Evolutionary conservation across 2,329 filamentous ascomycete genomes (phyloP).

Genomic region (Thelonectria discophora): DNA sequence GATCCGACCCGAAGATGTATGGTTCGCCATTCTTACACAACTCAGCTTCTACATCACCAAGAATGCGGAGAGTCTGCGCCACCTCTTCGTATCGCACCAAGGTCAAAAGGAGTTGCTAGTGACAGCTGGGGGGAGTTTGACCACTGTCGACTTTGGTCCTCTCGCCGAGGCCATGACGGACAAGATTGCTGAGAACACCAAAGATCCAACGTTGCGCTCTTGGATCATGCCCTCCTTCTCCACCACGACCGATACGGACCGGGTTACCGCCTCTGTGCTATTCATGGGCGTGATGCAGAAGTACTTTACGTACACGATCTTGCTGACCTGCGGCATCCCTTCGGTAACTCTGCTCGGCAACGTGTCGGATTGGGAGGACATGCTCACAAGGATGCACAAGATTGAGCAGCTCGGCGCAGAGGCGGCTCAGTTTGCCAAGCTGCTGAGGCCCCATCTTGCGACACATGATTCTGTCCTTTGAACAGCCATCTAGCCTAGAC

Average conservation of each 20-base stretch:
- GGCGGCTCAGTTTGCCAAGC: slow-evolving; percentile 42
- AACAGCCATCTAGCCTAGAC: slow-evolving; percentile 36
- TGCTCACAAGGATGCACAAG: slow-evolving; percentile 48
- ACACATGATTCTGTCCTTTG: slow-evolving; percentile 51
- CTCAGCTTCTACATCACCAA: slow-evolving; percentile 57
- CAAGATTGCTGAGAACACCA: slow-evolving; percentile 52
- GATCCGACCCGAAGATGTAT: slow-evolving; percentile 62
- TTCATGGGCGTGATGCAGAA: slow-evolving; percentile 62
- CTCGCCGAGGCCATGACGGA: slow-evolving; percentile 50
- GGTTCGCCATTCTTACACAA: slow-evolving; percentile 61
- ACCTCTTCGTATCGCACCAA: slow-evolving; percentile 53
- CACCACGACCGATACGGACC: slow-evolving; percentile 58
- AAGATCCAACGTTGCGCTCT: slow-evolving; percentile 49
- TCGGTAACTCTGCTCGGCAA: slow-evolving; percentile 61
- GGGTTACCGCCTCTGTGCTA: slow-evolving; percentile 53
- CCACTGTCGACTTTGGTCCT: slow-evolving; percentile 30
- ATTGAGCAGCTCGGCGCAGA: slow-evolving; percentile 50
- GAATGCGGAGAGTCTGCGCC: slow-evolving; percentile 55
- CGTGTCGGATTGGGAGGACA: slow-evolving; percentile 53
- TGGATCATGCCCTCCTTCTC: slow-evolving; percentile 63
- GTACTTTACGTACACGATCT: slow-evolving; percentile 51
- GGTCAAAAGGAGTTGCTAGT: slow-evolving; percentile 39
- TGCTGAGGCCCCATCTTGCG: slow-evolving; percentile 51
- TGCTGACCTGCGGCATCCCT: slow-evolving; percentile 59
- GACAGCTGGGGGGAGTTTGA: neutral